Evolutionary conservation across 768 basidiomycete species (phyloP).

Genomic region (Naganishia randhawae): DNA sequence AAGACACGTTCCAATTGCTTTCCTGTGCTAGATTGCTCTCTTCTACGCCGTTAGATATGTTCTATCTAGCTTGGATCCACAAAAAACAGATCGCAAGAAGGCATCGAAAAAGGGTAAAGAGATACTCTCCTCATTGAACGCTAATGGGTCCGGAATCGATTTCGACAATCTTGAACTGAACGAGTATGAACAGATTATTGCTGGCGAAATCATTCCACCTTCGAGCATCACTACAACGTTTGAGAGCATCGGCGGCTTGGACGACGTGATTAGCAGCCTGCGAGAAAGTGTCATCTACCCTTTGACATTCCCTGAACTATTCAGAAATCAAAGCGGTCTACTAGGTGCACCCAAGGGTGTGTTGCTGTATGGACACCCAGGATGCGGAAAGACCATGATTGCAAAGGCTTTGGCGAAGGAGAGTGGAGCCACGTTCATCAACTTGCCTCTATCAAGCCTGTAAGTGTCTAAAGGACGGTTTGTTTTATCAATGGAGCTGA

Average conservation of each 20-base stretch:
- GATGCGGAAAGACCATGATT: slow-evolving; percentile 99
- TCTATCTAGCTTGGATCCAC: slow-evolving; percentile 48
- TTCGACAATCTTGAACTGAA: slow-evolving; percentile 61
- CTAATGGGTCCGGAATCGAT: slow-evolving; percentile 47
- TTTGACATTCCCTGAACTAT: slow-evolving; percentile 81
- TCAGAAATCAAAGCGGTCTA: slow-evolving; percentile 70
- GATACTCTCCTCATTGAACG: slow-evolving; percentile 43
- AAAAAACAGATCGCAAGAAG: slow-evolving; percentile 46
- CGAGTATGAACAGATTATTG: slow-evolving; percentile 91
- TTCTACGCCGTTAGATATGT: slow-evolving; percentile 52
- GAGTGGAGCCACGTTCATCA: slow-evolving; percentile 94
- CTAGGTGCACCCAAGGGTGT: slow-evolving; percentile 93
- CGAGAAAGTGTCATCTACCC: slow-evolving; percentile 96
- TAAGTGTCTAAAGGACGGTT: slow-evolving; percentile 32
- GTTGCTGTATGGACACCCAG: slow-evolving; percentile 90
- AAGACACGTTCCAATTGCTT: slow-evolving; percentile 24
- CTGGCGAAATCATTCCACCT: slow-evolving; percentile 73
- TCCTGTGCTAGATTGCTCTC: slow-evolving; percentile 41
- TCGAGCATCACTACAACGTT: slow-evolving; percentile 42
- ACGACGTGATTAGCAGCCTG: slow-evolving; percentile 79
- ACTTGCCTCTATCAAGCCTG: slow-evolving; percentile 69
- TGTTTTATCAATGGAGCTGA: background rate
- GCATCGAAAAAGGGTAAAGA: slow-evolving; percentile 49
- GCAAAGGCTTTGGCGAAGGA: slow-evolving; percentile 97
- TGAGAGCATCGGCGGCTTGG: slow-evolving; percentile 85